A percentile compares a stretch with the other conserved stretches of the same genome.
Conservation (phyloP, 345 rosid species). For the Eucalyptus virginea region DNA sequence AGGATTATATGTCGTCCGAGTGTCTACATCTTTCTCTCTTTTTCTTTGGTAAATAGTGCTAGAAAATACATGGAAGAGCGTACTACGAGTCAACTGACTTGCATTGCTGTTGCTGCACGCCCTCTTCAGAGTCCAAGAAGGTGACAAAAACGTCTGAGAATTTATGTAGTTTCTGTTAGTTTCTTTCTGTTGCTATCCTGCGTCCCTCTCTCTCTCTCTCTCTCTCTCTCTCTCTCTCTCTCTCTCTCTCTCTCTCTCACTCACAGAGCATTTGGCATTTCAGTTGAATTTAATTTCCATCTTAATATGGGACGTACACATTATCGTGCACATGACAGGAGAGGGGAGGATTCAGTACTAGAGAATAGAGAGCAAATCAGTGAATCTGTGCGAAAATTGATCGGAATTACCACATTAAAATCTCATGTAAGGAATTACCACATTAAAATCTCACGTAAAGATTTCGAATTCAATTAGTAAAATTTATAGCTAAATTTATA, state of each 20-base stretch:
- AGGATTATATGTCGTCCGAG: neutral
- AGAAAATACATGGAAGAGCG: neutral
- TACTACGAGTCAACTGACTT: neutral
- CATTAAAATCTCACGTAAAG: neutral
- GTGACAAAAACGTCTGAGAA: neutral
- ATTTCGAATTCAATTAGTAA: neutral
- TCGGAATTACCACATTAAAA: no score
- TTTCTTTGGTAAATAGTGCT: neutral
- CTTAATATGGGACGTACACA: neutral
- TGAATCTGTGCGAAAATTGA: neutral
- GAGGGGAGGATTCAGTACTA: neutral
- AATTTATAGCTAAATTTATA: neutral
- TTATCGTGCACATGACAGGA: neutral
- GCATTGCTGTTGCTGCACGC: neutral
- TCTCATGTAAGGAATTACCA: neutral
- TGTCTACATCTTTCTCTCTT: neutral
- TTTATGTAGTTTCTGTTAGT: neutral
- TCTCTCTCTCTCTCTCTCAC: neutral
- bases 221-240: neutral
- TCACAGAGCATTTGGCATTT: neutral
- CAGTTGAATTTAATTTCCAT: neutral
- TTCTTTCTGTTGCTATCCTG: neutral
- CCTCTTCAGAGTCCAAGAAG: neutral
- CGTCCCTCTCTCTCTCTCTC: no score
- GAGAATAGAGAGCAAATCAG: neutral